A percentile compares a stretch with the other conserved stretches of the same genome.
Conservation (phyloP, 768 basidiomycete genomes). For the Mrakia frigida region DNA sequence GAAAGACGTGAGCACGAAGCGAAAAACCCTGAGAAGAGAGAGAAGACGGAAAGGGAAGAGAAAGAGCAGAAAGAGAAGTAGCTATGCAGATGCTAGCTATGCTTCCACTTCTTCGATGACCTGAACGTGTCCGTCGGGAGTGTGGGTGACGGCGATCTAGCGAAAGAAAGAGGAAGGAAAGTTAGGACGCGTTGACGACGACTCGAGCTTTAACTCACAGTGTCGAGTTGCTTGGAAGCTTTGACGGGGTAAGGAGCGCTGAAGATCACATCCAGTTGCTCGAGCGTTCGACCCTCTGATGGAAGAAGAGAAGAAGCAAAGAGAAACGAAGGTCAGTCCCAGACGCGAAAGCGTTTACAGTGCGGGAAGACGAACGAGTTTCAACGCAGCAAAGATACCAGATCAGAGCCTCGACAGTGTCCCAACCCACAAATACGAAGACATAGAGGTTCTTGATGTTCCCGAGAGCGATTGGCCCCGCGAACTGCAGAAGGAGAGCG, state of each 20-base stretch:
- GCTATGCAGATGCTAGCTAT: background rate
- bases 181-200: background rate
- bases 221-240: slow-evolving; percentile 19
- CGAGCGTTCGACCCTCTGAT: slow-evolving; percentile 19
- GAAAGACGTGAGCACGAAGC: too few relatives aligned
- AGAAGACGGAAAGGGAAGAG: background rate
- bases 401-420: slow-evolving; percentile 8
- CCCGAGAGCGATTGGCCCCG: slow-evolving; percentile 47
- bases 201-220: background rate
- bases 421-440: slow-evolving; percentile 21
- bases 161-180: background rate
- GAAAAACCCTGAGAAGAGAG: too few relatives aligned
- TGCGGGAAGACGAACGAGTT: background rate
- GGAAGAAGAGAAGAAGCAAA: background rate
- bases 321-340: background rate
- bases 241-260: slow-evolving; percentile 10
- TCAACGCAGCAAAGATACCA: slow-evolving; percentile 17
- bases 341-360: too few relatives aligned
- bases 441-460: slow-evolving; percentile 45
- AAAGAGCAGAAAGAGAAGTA: background rate
- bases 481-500: background rate
- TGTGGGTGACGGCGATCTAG: background rate
- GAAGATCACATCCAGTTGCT: slow-evolving; percentile 28
- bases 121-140: background rate
- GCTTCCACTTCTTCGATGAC: slow-evolving; percentile 10